Percentiles rank a stretch among this genome's conserved stretches.
Conservation (phyloP, 192 early-diverging fungal genomes). For the Rhizoclosmatium globosum region DNA sequence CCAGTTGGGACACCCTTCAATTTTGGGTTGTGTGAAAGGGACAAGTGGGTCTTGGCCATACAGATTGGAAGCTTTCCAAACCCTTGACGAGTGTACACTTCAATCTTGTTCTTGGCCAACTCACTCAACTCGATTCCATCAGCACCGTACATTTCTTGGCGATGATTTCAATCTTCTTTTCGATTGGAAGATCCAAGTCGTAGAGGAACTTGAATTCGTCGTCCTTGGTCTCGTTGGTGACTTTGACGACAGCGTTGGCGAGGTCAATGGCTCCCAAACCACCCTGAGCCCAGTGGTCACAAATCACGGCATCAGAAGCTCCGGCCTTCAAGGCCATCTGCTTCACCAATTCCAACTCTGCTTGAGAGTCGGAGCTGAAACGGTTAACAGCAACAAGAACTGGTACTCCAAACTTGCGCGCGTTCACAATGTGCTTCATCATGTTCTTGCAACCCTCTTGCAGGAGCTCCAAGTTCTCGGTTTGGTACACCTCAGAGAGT, state of each 20-base stretch:
- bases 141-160: slow-evolving; percentile 95
- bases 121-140: slow-evolving; percentile 87
- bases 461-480: slow-evolving; percentile 88
- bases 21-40: slow-evolving; percentile 90
- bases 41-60: slow-evolving; percentile 99
- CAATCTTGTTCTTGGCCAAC: slow-evolving; percentile 88
- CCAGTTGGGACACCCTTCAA: slow-evolving; percentile 91
- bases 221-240: slow-evolving; percentile 55
- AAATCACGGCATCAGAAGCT: slow-evolving; percentile 85
- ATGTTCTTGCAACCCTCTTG: slow-evolving; percentile 87
- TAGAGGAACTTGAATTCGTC: slow-evolving; percentile 88
- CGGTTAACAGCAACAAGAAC: slow-evolving; percentile 94
- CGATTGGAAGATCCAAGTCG: slow-evolving; percentile 78
- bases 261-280: slow-evolving; percentile 89
- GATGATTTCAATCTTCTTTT: slow-evolving; percentile 92
- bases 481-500: slow-evolving; percentile 85
- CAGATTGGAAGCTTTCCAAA: slow-evolving; percentile 93
- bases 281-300: slow-evolving; percentile 94
- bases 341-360: slow-evolving; percentile 85
- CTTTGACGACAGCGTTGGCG: slow-evolving; percentile 82
- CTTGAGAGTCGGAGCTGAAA: slow-evolving; percentile 86
- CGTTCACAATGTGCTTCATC: slow-evolving; percentile 91
- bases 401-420: slow-evolving; percentile 83
- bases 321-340: slow-evolving; percentile 80
- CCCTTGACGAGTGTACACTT: slow-evolving; percentile 84